Percentiles rank a stretch among this genome's conserved stretches.
Conservation (phyloP, 2,329 filamentous ascomycete genomes). For the Ascosphaera apis region DNA sequence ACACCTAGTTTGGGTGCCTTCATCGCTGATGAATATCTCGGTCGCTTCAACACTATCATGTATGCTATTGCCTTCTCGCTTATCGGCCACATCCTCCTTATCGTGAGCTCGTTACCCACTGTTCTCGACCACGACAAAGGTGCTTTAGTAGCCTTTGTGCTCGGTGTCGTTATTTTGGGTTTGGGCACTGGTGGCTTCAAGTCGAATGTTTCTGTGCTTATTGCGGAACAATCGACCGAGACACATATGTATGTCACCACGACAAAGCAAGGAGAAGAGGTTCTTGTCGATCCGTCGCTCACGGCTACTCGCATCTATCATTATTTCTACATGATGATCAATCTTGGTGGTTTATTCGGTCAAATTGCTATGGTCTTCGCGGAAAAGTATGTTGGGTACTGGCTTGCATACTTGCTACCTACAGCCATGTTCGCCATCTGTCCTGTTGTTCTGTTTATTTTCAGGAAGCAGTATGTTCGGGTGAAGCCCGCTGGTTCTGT, state of each 20-base stretch:
- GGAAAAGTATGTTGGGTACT: conserved; percentile 56
- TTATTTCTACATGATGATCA: conserved; percentile 51
- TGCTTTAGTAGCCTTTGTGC: conserved; percentile 39
- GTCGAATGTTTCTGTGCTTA: conserved; percentile 49
- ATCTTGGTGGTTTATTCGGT: conserved; percentile 37
- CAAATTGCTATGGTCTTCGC: conserved; percentile 49
- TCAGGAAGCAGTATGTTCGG: conserved; percentile 38
- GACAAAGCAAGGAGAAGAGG: conserved; percentile 35
- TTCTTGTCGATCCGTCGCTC: conserved; percentile 46
- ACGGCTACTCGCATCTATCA: conserved; percentile 46
- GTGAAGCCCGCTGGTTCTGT: conserved; percentile 50
- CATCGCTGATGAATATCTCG: conserved; percentile 44
- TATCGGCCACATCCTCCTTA: conserved; percentile 42
- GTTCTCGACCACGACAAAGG: conserved; percentile 35
- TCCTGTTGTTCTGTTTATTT: conserved; percentile 35
- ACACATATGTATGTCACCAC: conserved; percentile 34
- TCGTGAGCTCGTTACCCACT: conserved; percentile 38
- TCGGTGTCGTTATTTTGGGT: conserved; percentile 45
- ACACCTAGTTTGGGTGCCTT: conserved; percentile 35
- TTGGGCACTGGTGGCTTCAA: conserved; percentile 63
- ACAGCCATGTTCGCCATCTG: conserved; percentile 40
- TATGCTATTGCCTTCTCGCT: conserved; percentile 41
- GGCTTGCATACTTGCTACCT: conserved; percentile 45
- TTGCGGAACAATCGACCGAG: conserved; percentile 46
- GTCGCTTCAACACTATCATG: conserved; percentile 47